Percentiles rank a stretch among this genome's conserved stretches.
Evolutionary conservation across 2,329 filamentous ascomycete genomes (phyloP).

Genomic region (Penicillium sclerotigenum): DNA sequence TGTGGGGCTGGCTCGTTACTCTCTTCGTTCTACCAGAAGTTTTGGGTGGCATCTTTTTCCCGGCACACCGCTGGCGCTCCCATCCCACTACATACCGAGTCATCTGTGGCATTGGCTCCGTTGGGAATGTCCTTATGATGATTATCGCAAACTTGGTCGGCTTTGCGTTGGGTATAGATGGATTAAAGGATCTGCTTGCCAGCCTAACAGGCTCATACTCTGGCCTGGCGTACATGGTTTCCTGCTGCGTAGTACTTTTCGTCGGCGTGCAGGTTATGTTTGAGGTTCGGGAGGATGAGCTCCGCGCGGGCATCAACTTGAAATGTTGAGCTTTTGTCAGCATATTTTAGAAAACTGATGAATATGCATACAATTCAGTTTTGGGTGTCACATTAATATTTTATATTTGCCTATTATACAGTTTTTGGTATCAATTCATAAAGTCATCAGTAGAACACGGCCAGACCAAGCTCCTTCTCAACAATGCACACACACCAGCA

Average conservation of each 20-base stretch:
- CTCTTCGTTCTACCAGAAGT: slow-evolving; percentile 91
- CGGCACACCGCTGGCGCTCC: slow-evolving; percentile 66
- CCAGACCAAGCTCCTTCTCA: background rate
- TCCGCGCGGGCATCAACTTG: slow-evolving; percentile 73
- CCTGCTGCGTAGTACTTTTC: slow-evolving; percentile 72
- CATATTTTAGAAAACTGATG: background rate
- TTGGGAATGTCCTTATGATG: slow-evolving; percentile 88
- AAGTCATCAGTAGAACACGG: slow-evolving; percentile 13
- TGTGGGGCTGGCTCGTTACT: slow-evolving; percentile 97
- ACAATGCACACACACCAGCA: slow-evolving; percentile 10
- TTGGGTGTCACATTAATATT: background rate
- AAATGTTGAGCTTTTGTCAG: slow-evolving; percentile 61
- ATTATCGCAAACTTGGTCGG: slow-evolving; percentile 93
- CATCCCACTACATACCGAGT: slow-evolving; percentile 72
- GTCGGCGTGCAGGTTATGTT: slow-evolving; percentile 93
- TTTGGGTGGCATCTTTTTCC: slow-evolving; percentile 68
- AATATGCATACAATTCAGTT: background rate
- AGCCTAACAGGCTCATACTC: slow-evolving; percentile 74
- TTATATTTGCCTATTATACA: slow-evolving; percentile 15
- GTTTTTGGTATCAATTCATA: slow-evolving; percentile 17
- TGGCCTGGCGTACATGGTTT: slow-evolving; percentile 70
- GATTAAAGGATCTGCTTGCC: slow-evolving; percentile 69
- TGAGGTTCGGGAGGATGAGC: slow-evolving; percentile 82
- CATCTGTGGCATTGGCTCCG: slow-evolving; percentile 74
- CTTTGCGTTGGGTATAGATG: slow-evolving; percentile 89